phyloP scores from a whole-genome alignment of 257 asterid genomes.

The Solanum chmielewskii region DNA sequence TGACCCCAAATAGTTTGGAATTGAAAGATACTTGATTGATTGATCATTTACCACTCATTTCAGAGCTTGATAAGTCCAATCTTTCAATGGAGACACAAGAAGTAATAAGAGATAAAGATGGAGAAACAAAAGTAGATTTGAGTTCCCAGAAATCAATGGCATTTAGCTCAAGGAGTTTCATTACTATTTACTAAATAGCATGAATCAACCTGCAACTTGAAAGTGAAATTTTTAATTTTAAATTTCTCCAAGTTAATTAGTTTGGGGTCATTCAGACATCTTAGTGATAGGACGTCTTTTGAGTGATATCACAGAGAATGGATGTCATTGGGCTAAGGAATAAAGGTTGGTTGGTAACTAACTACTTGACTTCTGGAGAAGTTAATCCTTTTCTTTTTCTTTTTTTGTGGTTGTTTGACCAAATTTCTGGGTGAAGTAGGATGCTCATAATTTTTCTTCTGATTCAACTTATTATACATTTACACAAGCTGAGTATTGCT shows the following conservation, averaged over 20 bases:
- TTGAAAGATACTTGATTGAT: not conserved
- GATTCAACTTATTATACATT: not conserved
- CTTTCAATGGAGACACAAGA: not conserved
- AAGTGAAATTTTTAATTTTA: not conserved
- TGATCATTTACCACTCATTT: not conserved
- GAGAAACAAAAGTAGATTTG: not conserved
- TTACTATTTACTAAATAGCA: not conserved
- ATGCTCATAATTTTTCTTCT: not conserved
- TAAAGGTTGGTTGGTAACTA: not conserved
- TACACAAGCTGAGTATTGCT: not conserved
- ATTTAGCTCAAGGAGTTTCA: not conserved
- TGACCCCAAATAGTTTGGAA: not conserved
- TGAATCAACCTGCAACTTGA: not conserved
- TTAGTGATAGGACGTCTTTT: not conserved
- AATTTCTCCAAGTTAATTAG: not conserved
- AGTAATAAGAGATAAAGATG: not conserved
- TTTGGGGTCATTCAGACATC: not conserved
- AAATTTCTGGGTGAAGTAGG: not conserved
- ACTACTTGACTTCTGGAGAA: not conserved
- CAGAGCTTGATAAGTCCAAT: not conserved
- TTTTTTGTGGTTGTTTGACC: not conserved
- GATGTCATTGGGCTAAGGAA: not conserved
- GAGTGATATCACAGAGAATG: not conserved
- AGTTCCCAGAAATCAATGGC: not conserved
- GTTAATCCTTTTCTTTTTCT: not conserved